Evolutionary conservation across 495 filamentous ascomycete species (phyloP), one percentile per base, ranked within the genome.

Genomic region (Podospora anserina): DNA sequence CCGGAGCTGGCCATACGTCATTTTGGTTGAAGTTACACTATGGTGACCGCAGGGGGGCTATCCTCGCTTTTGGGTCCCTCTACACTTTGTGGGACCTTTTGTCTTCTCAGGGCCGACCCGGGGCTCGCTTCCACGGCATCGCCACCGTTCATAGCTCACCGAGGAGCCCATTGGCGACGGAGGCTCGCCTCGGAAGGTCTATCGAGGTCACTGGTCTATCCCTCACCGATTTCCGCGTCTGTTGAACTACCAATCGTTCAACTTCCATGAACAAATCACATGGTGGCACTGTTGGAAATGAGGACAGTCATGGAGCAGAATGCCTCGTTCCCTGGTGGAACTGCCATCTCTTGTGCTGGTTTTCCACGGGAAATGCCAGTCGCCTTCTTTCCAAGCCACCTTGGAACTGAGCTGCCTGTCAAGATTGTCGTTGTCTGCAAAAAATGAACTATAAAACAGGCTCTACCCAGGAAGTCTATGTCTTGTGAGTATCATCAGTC

Each of bases 231-330:
- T 58, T 58, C n/a, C 55, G 23, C 55, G 23, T 58, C 55, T 58
- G n/a, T 58, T 18, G 7, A 58, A 19, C 55, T 5, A 23, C n/a
- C 55, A 19, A 26, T 58, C 23, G 55, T 23, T n/a, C 6, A 6
- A 9, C n/a, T 58, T 58, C 5, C 55, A 58, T 9, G 23, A 26
- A 4, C 55, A 58, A 58, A 18, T 58, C 55, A 3, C 55, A 19
- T 58, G 55, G 55, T 58, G 15, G 55, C 55, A 58, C 55, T 58
- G 55, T 58, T 58, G 55, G 55, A 58, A 58, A 58, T 23, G 55
- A 58, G 55, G 55, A 58, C 55, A 20, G 18, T 20, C 18, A 19
- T 58, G 7, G 7, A 7, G 6, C 19, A 58, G 55, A 58, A 26
- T 58, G 55, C 55, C 55, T 58, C 11, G 55, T 58, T 19, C 7